Conservation (phyloP, 495 filamentous ascomycete species). For the Penicillium malachiteum region DNA sequence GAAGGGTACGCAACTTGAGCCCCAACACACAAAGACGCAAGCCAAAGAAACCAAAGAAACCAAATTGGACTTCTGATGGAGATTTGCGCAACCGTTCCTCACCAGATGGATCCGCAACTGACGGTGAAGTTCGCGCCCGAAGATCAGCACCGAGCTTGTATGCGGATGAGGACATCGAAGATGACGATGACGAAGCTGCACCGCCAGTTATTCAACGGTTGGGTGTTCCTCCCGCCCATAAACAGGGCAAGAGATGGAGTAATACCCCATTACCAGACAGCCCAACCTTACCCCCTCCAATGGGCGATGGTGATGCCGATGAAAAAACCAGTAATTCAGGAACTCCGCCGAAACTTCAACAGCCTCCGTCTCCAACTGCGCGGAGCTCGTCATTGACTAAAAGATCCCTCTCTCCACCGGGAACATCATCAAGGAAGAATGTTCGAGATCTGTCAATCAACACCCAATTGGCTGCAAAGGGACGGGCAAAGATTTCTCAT, state of each 20-base stretch:
- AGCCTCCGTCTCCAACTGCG: slow-evolving; percentile 9
- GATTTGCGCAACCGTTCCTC: slow-evolving; percentile 1
- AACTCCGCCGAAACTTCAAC: slow-evolving; percentile 5
- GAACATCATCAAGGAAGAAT: slow-evolving; percentile 34
- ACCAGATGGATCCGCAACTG: slow-evolving; percentile 6
- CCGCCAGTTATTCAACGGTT: slow-evolving; percentile 24
- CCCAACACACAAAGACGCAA: slow-evolving; percentile 18
- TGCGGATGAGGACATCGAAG: slow-evolving; percentile 16
- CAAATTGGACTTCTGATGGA: slow-evolving; percentile 7
- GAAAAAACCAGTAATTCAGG: not conserved
- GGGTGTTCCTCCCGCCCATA: slow-evolving; percentile 39
- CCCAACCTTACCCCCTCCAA: slow-evolving; percentile 34
- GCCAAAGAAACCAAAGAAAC: slow-evolving; percentile 16
- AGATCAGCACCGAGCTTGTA: slow-evolving; percentile 36
- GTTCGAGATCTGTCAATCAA: slow-evolving; percentile 46
- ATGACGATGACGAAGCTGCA: slow-evolving; percentile 9
- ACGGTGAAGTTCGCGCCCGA: slow-evolving; percentile 23
- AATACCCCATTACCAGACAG: slow-evolving; percentile 43
- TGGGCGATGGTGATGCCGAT: slow-evolving; percentile 6
- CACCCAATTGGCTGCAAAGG: slow-evolving; percentile 35
- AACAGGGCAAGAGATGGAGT: slow-evolving; percentile 38
- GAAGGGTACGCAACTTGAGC: slow-evolving; percentile 17
- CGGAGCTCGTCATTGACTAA: slow-evolving; percentile 16
- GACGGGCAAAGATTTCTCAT: slow-evolving; percentile 37
- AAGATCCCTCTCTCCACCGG: slow-evolving; percentile 16